These are phyloP conservation scores for Coemansia sp. DNA, from an alignment of 192 early-diverging fungal genomes.

Conservation along the genomic window DNA sequence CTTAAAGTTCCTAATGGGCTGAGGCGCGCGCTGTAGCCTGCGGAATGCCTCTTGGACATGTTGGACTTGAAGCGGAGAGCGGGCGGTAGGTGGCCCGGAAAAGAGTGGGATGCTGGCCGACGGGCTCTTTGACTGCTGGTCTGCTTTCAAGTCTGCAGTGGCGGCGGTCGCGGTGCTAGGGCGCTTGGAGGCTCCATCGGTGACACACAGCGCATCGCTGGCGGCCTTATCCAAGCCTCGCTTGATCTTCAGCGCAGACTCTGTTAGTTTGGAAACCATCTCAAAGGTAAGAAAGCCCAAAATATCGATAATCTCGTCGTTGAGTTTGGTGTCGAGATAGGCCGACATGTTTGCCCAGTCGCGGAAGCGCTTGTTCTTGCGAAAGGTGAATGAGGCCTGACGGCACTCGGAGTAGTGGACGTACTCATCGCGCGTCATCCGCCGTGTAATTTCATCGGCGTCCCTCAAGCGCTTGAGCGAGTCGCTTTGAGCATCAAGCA, in stretches of 20 bases:
- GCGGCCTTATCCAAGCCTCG: constrained; percentile 60
- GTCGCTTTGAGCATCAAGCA: constrained; percentile 82
- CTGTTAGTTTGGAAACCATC: constrained; percentile 89
- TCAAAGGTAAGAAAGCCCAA: constrained; percentile 95
- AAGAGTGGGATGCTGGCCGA: constrained; percentile 62
- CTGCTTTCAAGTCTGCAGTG: background rate
- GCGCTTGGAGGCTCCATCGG: constrained; percentile 14
- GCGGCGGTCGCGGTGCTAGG: constrained; percentile 3
- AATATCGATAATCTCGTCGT: constrained; percentile 94
- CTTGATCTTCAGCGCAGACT: constrained; percentile 79
- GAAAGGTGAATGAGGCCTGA: constrained; percentile 96
- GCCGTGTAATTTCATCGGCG: constrained; percentile 88
- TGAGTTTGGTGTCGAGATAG: constrained; percentile 86
- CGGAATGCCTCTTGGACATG: constrained; percentile 96
- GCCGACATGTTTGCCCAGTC: constrained; percentile 93
- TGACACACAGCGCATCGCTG: constrained; percentile 17
- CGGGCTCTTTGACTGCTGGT: constrained; percentile 31
- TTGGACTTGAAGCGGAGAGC: constrained; percentile 74
- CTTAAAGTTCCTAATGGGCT: constrained; percentile 74
- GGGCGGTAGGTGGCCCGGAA: constrained; percentile 72
- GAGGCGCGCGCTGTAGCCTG: constrained; percentile 70
- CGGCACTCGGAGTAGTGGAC: constrained; percentile 97
- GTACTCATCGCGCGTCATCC: constrained; percentile 98
- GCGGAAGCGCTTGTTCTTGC: constrained; percentile 88
- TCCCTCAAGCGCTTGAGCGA: constrained; percentile 79